Evolutionary conservation across 768 basidiomycete genomes (phyloP), one percentile per base, ranked within the genome.

Genomic region (Coprinopsis marcescibilis): DNA sequence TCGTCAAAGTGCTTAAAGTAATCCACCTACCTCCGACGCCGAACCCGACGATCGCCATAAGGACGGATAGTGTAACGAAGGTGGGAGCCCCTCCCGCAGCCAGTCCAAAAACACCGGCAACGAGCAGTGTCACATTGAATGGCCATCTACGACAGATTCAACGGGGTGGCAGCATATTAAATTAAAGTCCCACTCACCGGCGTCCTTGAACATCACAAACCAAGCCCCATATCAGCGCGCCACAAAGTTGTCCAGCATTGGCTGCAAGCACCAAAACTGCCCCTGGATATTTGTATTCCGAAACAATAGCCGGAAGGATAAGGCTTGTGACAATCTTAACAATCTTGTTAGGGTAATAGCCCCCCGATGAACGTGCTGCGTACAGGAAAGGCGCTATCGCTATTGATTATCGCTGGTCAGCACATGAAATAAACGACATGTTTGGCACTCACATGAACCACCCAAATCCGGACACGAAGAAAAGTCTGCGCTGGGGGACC

Each of bases 41-140:
- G 17, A 84, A 65, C n/a, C 78, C 78, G 71, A 79, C 77, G 1
- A 78, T 65, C 1, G 80, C 75, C 0, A 75, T 64, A 24, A 83
- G 62, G 2, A 76, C 68, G 45, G 73, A 73, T 19, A 84, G 60
- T 0, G 80, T 62, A 23, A 74, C 50, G 43, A 65, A 75, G 55
- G 78, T 75, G 0, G 76, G 71, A 0, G 82, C 74, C 1, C 72
- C 81, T 12, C 82, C 84, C 32, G 80, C 78, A 1, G 80, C 71
- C 14, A 77, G 63, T 1, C 81, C 81, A 49, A 89, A 88, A 3
- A 83, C 68, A 0, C 78, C 80, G 0, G 80, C 74, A 50, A 88
- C 75, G 39, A 85, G 69, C 5, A 88, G 64, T 0, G 85, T 89
- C n/a, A 81, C 52, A 56, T 86, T 84, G 61, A 83, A 85, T 21